Evolutionary conservation across 2,329 filamentous ascomycete species (phyloP).

Genomic region (Diaporthe sp.): DNA sequence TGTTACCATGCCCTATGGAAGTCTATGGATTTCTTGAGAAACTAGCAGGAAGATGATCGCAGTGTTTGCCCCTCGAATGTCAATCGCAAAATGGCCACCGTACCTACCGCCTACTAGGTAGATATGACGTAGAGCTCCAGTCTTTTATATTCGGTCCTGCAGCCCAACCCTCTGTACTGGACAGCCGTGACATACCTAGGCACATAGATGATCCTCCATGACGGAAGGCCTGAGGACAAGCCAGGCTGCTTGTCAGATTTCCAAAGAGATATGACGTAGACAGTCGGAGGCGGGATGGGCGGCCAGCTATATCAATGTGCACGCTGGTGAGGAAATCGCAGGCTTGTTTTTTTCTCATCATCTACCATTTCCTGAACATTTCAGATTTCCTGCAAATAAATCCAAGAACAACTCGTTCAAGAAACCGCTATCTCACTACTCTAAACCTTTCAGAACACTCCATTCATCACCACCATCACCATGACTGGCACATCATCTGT

Average conservation of each 20-base stretch:
- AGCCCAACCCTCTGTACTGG: slow-evolving; percentile 31
- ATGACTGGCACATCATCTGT: slow-evolving; percentile 71
- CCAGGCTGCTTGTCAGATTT: slow-evolving; percentile 17
- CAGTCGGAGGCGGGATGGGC: not conserved
- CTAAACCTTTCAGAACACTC: not conserved
- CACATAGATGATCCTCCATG: slow-evolving; percentile 39
- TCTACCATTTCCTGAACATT: slow-evolving; percentile 4
- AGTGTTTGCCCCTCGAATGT: not conserved
- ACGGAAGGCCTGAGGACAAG: slow-evolving; percentile 29
- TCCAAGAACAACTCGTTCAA: not conserved
- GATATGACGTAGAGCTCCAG: slow-evolving; percentile 39
- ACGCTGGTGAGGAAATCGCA: not conserved
- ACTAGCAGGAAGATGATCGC: not conserved
- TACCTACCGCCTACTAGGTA: slow-evolving; percentile 3
- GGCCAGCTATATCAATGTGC: slow-evolving; percentile 40
- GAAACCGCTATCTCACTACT: not conserved
- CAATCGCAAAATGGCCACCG: slow-evolving; percentile 4
- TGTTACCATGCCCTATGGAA: not conserved
- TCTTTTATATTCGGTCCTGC: slow-evolving; percentile 29
- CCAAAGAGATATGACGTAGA: slow-evolving; percentile 39
- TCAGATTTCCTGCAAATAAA: not conserved
- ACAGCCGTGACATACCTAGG: slow-evolving; percentile 3
- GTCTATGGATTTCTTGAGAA: not conserved
- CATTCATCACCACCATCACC: slow-evolving; percentile 30
- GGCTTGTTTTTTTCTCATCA: not conserved